Percentiles rank a stretch among this genome's conserved stretches.
phyloP scores from a whole-genome alignment of 129 eudicot species.

The Flaveria sonorensis region DNA sequence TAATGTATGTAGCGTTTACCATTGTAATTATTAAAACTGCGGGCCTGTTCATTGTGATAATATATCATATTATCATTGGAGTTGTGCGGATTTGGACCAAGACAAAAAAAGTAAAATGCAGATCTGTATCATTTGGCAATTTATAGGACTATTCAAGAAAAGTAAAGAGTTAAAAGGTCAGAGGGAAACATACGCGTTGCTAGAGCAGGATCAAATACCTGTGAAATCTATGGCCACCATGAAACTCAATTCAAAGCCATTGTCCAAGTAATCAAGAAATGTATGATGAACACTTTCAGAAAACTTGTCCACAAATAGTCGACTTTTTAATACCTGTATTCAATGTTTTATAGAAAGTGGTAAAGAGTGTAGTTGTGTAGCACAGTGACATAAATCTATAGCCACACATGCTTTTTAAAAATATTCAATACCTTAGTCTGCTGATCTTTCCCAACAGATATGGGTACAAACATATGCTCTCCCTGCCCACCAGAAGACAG shows the following conservation, averaged over 20 bases:
- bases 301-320: constrained; percentile 75
- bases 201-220: constrained; percentile 45
- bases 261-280: constrained; percentile 92
- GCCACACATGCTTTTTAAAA: background rate
- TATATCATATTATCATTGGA: background rate
- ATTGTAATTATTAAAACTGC: background rate
- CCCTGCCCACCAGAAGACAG: constrained; percentile 57
- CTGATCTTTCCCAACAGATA: constrained; percentile 55
- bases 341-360: background rate
- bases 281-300: constrained; percentile 79
- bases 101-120: background rate
- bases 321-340: constrained; percentile 82
- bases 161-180: background rate
- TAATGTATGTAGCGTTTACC: background rate
- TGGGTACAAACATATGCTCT: constrained; percentile 59
- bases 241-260: constrained; percentile 93
- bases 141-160: background rate
- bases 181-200: background rate
- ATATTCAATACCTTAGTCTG: constrained; percentile 58
- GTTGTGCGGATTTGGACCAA: background rate
- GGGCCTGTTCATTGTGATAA: background rate
- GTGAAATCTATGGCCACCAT: constrained; percentile 99
- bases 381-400: constrained; percentile 1
- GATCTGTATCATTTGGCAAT: background rate
- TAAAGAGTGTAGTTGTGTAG: constrained; percentile 13